Evolutionary conservation across 225 moss, liverwort and hornwort genomes (phyloP).

Genomic region (Ulota crispa): DNA sequence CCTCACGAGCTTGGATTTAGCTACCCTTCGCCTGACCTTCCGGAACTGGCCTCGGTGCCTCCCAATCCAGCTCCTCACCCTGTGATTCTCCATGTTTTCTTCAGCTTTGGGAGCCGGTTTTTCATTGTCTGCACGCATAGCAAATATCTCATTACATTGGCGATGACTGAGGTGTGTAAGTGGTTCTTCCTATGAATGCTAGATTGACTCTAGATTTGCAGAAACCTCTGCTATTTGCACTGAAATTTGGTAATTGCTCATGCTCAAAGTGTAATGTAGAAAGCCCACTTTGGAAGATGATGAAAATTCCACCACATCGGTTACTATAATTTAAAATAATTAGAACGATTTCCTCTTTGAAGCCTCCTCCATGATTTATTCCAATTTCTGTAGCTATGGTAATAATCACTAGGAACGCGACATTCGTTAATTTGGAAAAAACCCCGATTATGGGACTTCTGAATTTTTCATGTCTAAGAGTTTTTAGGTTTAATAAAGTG

Average conservation of each 20-base stretch:
- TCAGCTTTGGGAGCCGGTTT: neutral
- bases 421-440: too few species aligned
- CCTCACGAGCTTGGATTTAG: conserved; percentile 20
- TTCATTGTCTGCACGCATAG: neutral
- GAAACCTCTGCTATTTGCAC: neutral
- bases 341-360: neutral
- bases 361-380: too few species aligned
- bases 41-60: conserved; percentile 17
- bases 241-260: neutral
- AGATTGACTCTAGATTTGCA: neutral
- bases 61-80: conserved; percentile 25
- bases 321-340: neutral
- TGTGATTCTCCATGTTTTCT: neutral
- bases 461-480: too few species aligned
- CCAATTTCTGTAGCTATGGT: too few species aligned
- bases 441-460: too few species aligned
- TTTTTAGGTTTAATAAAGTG: too few species aligned
- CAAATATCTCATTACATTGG: neutral
- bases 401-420: neutral
- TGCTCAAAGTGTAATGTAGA: neutral
- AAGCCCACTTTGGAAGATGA: neutral
- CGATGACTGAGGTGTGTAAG: neutral
- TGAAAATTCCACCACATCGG: neutral
- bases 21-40: conserved; percentile 10
- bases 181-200: neutral